phyloP scores from a whole-genome alignment of 768 basidiomycete species.

The Pleurotus pulmonarius region DNA sequence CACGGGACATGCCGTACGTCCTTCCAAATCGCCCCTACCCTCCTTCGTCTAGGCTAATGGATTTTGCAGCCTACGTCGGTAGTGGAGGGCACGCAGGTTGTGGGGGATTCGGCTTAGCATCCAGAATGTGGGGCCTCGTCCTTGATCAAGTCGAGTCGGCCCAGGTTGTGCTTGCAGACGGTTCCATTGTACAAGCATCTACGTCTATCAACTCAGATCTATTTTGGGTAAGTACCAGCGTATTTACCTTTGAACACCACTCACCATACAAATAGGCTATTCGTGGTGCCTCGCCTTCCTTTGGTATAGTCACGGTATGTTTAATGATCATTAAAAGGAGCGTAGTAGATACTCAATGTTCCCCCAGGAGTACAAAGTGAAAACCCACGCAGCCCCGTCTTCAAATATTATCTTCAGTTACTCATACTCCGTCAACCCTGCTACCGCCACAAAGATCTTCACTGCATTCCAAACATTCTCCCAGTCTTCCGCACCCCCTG shows the following conservation, averaged over 20 bases:
- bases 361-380: not conserved
- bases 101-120: constrained; percentile 31
- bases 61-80: constrained; percentile 31
- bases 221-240: too few relatives aligned
- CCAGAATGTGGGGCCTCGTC: constrained; percentile 33
- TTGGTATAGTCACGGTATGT: constrained; percentile 33
- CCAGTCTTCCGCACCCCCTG: constrained; percentile 26
- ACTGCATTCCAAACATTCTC: constrained; percentile 31
- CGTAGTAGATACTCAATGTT: not conserved
- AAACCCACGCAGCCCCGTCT: constrained; percentile 33
- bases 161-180: constrained; percentile 30
- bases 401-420: constrained; percentile 36
- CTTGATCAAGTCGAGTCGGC: constrained; percentile 27
- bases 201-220: constrained; percentile 36
- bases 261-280: constrained; percentile 27
- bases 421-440: constrained; percentile 29
- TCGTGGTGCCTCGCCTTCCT: constrained; percentile 34
- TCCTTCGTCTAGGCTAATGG: not conserved
- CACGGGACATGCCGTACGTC: constrained; percentile 35
- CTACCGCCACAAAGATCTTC: constrained; percentile 28
- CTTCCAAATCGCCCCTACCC: not conserved
- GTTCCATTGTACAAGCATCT: constrained; percentile 33
- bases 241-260: not conserved
- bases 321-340: not conserved
- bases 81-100: constrained; percentile 41